phyloP scores from a whole-genome alignment of 2,329 filamentous ascomycete species.

The Exophiala viscosa region DNA sequence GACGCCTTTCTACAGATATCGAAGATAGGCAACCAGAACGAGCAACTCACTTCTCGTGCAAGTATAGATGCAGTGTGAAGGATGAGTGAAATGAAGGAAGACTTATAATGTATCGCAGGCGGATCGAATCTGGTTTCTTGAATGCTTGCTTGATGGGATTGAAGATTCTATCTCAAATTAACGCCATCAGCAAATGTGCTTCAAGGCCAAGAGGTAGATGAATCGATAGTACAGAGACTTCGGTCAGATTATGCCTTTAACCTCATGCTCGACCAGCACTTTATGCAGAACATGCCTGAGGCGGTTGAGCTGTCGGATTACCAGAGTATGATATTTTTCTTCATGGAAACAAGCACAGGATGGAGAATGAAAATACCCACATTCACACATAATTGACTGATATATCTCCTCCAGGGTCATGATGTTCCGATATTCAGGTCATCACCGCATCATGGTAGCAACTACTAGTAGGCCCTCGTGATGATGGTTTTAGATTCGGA shows the following conservation, averaged over 20 bases:
- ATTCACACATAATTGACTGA: conserved; percentile 23
- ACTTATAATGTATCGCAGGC: not conserved
- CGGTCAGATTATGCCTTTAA: conserved; percentile 47
- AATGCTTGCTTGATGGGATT: not conserved
- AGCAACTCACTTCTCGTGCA: conserved; percentile 76
- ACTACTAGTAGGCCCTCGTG: conserved; percentile 59
- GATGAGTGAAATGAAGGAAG: not conserved
- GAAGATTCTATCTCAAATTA: not conserved
- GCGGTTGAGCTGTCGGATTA: conserved; percentile 54
- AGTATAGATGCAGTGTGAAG: conserved; percentile 69
- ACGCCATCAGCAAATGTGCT: not conserved
- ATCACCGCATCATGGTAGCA: conserved; percentile 63
- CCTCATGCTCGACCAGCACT: conserved; percentile 51
- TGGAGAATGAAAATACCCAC: conserved; percentile 15
- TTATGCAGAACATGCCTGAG: conserved; percentile 29
- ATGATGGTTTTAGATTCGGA: conserved; percentile 79
- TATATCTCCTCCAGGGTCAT: conserved; percentile 17
- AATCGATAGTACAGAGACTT: not conserved
- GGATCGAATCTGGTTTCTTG: not conserved
- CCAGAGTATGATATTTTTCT: conserved; percentile 35
- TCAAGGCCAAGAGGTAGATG: not conserved
- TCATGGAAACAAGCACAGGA: conserved; percentile 13
- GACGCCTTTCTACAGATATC: conserved; percentile 96
- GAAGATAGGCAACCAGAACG: conserved; percentile 95
- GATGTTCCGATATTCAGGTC: conserved; percentile 64